Conservation (phyloP, 1,139 yeast genomes). For the Geotrichum phurueaensis region DNA sequence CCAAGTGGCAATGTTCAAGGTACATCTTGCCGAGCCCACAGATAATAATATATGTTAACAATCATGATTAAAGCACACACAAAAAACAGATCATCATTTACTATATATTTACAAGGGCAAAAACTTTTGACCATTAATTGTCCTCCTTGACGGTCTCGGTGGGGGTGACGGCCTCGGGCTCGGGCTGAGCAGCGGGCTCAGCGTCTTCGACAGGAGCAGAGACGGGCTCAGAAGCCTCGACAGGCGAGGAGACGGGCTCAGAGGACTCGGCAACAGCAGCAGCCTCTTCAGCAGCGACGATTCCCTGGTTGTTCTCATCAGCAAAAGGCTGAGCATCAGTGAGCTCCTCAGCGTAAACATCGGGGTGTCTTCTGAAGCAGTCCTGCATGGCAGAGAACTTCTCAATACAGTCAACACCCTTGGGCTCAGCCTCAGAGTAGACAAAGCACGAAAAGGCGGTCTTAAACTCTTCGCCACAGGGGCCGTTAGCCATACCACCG, state of each 20-base stretch:
- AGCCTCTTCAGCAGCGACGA: background rate
- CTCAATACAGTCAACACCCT: slow-evolving; percentile 93
- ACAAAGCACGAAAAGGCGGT: slow-evolving; percentile 95
- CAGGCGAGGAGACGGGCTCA: background rate
- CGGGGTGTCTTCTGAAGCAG: slow-evolving; percentile 92
- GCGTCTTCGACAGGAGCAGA: background rate
- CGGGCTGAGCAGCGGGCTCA: slow-evolving; percentile 1
- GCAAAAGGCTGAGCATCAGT: slow-evolving; percentile 33
- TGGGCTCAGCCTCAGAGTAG: slow-evolving; percentile 91
- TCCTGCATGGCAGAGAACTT: slow-evolving; percentile 89
- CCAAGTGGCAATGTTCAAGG: background rate
- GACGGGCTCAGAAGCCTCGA: background rate
- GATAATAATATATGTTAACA: background rate
- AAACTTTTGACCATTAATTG: background rate
- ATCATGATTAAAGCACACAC: background rate
- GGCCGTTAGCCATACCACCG: slow-evolving; percentile 98
- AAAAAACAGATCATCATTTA: background rate
- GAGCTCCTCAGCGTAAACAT: slow-evolving; percentile 86
- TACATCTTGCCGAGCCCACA: background rate
- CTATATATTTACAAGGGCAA: background rate
- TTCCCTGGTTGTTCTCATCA: slow-evolving; percentile 11
- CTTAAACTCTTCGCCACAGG: slow-evolving; percentile 97
- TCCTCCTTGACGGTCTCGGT: background rate
- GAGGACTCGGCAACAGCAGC: background rate
- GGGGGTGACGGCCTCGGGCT: background rate